phyloP scores from a whole-genome alignment of 768 basidiomycete genomes.

The Leccinellum luteum region DNA sequence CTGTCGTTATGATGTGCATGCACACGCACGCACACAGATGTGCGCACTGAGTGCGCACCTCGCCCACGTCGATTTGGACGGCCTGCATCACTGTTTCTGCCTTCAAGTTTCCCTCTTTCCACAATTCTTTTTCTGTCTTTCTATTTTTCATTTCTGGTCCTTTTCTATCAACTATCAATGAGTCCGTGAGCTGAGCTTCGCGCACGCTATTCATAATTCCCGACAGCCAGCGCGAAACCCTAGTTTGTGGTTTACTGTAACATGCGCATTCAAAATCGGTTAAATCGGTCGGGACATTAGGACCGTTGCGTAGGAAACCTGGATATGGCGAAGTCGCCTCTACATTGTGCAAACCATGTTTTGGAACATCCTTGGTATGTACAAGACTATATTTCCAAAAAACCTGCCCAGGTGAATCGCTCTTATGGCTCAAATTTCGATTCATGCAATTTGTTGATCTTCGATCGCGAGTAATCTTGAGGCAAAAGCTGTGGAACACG shows the following conservation, averaged over 20 bases:
- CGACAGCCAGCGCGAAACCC: no score
- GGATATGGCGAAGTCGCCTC: not conserved
- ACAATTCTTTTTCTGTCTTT: not conserved
- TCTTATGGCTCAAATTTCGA: conserved; percentile 25
- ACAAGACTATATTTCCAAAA: not conserved
- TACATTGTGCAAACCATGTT: not conserved
- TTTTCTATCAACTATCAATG: not conserved
- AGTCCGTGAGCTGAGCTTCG: not conserved
- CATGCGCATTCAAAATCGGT: not conserved
- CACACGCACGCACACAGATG: not conserved
- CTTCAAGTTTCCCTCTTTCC: not conserved
- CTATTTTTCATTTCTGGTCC: not conserved
- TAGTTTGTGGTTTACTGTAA: not conserved
- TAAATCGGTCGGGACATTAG: not conserved
- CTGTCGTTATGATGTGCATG: not conserved
- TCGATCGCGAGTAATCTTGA: conserved; percentile 45
- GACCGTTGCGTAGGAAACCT: not conserved
- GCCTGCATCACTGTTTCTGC: no score
- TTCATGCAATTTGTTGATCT: conserved; percentile 25
- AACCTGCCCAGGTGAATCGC: not conserved
- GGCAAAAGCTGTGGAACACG: conserved; percentile 63
- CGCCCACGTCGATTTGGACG: no score
- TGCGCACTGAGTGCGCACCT: not conserved
- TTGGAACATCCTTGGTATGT: not conserved
- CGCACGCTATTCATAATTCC: no score